Evolutionary conservation across 192 early-diverging fungal species (phyloP), one percentile per base, ranked within the genome.

Genomic region (Coemansia sp.): DNA sequence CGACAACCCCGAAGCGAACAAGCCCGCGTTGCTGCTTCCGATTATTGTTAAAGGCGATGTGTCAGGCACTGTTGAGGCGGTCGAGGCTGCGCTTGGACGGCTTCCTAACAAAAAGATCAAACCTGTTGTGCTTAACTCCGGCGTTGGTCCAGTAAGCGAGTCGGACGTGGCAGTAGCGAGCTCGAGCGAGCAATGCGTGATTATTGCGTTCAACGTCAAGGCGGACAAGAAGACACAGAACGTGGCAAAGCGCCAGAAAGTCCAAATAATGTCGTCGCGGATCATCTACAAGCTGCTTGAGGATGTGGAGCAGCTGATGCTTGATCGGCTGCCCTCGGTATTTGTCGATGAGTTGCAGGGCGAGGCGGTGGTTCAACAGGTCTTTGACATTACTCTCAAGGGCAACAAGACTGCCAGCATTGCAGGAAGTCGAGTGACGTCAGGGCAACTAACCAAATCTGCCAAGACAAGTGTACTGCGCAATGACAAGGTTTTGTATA

Each of bases 241-340:
- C 15, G 70, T 77, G 6, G 92, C 93, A 7, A 82, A 84, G 54
- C 65, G 83, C 65, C 67, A 81, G 48, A 74, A 77, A 19, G 91
- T 98, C 22, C 67, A 75, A 1, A 74, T 98, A 37, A 81, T 86
- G 60, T 69, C 84, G 19, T 90, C 89, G 69, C 86, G 88, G 11
- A 85, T 98, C 58, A 97, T 98, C 58, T 98, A 98, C 82, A 87
- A 90, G 62, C 81, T 98, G n/a, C 63, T 98, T 45, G 96, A 98
- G 63, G 88, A 92, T 56, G 79, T 97, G 37, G 94, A 96, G 77
- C 82, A 87, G 45, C 66, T 84, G 48, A 74, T 98, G 73, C 73
- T 83, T 7, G 85, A 87, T 23, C 80, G 90, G 25, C 81, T 98
- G 27, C 90, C 93, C 57, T 92, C 93, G 10, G 84, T 92, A 35